Evolutionary conservation across 2,329 filamentous ascomycete genomes (phyloP).

Genomic region (Fusarium xylarioides): DNA sequence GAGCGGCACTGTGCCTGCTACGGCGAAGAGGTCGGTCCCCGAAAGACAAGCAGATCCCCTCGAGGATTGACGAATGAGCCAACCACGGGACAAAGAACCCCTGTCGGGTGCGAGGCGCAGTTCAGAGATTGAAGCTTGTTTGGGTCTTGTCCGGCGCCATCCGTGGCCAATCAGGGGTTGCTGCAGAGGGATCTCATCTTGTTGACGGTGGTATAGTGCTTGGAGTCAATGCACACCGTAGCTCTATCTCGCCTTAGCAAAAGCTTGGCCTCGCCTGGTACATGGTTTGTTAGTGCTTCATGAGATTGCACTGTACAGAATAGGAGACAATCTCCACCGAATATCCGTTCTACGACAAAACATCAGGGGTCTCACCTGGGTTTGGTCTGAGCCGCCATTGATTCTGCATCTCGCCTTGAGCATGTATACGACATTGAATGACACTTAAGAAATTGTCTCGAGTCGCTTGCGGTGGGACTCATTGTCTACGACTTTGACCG

Average conservation of each 20-base stretch:
- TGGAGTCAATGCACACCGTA: constrained; percentile 31
- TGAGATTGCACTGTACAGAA: constrained; percentile 36
- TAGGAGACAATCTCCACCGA: constrained; percentile 43
- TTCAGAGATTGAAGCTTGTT: constrained; percentile 41
- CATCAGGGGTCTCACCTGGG: constrained; percentile 26
- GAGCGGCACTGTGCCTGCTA: constrained; percentile 20
- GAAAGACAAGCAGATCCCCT: constrained; percentile 16
- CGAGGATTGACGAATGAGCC: constrained; percentile 4
- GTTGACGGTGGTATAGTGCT: constrained; percentile 41
- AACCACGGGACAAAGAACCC: constrained; percentile 15
- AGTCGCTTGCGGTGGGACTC: constrained; percentile 22
- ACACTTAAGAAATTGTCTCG: constrained; percentile 34
- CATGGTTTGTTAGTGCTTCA: constrained; percentile 12
- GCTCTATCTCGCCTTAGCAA: constrained; percentile 12
- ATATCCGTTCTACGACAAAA: constrained; percentile 33
- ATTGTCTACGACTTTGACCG: background rate
- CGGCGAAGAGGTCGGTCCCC: constrained; percentile 8
- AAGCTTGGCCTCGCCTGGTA: background rate
- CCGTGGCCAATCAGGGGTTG: constrained; percentile 32
- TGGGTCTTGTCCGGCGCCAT: constrained; percentile 19
- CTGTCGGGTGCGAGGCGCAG: constrained; percentile 38
- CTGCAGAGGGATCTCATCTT: constrained; percentile 37
- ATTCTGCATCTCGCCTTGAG: constrained; percentile 23
- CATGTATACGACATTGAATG: constrained; percentile 27
- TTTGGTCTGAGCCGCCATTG: constrained; percentile 6